Evolutionary conservation across 2,329 filamentous ascomycete species (phyloP).

Genomic region (Fusarium decemcellulare): DNA sequence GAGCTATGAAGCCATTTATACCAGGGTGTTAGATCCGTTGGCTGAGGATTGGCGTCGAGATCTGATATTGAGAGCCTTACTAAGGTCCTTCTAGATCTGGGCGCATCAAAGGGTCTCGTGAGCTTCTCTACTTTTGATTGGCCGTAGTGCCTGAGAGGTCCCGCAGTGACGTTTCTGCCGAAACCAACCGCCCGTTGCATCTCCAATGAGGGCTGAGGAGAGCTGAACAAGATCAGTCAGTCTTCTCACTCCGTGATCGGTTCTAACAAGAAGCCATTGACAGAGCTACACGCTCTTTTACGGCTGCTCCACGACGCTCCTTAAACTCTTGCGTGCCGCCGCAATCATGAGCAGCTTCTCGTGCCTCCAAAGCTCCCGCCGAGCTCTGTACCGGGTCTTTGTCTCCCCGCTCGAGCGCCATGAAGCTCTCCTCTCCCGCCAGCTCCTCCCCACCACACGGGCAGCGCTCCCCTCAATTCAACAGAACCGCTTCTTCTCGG

Average conservation of each 20-base stretch:
- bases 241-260: conserved; percentile 20
- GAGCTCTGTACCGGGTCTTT: conserved; percentile 64
- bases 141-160: conserved; percentile 1
- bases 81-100: background rate
- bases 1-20: conserved; percentile 22
- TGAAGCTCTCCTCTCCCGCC: conserved; percentile 42
- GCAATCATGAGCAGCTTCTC: conserved; percentile 55
- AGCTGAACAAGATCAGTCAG: conserved; percentile 28
- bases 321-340: background rate
- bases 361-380: conserved; percentile 61
- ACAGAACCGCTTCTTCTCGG: conserved; percentile 37
- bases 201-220: conserved; percentile 18
- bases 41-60: conserved; percentile 17
- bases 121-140: conserved; percentile 33
- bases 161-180: conserved; percentile 46
- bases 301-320: background rate
- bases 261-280: conserved; percentile 33
- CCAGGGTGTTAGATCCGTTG: conserved; percentile 4
- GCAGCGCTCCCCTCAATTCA: conserved; percentile 9
- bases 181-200: conserved; percentile 37
- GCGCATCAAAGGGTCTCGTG: conserved; percentile 18
- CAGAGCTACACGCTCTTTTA: conserved; percentile 14
- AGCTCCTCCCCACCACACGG: conserved; percentile 29
- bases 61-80: background rate
- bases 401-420: conserved; percentile 53